phyloP scores from a whole-genome alignment of 2,329 filamentous ascomycete genomes.

The Aspergillus jensenii region DNA sequence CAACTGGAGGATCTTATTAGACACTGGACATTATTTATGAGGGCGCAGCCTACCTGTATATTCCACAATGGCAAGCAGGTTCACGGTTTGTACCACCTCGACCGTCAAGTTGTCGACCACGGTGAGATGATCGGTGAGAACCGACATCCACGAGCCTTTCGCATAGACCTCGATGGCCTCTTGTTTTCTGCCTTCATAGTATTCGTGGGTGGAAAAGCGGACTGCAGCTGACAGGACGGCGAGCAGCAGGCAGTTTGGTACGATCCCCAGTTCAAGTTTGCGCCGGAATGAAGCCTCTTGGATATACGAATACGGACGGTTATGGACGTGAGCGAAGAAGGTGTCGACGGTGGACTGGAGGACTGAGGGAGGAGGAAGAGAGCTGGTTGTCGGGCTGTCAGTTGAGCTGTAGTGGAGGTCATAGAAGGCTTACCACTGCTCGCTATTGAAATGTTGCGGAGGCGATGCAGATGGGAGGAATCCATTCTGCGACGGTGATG shows the following conservation, averaged over 20 bases:
- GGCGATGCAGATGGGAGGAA: not conserved
- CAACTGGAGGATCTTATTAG: slow-evolving; percentile 19
- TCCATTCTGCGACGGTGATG: not conserved
- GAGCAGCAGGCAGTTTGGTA: slow-evolving; percentile 32
- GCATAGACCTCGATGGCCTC: slow-evolving; percentile 30
- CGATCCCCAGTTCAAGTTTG: slow-evolving; percentile 19
- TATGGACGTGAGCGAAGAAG: slow-evolving; percentile 38
- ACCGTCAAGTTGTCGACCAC: slow-evolving; percentile 32
- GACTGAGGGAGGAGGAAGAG: slow-evolving; percentile 15
- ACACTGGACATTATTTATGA: not conserved
- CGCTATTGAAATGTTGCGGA: not conserved
- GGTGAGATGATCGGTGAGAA: slow-evolving; percentile 36
- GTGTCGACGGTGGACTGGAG: slow-evolving; percentile 22
- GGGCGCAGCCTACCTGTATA: slow-evolving; percentile 33
- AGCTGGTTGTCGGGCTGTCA: not conserved
- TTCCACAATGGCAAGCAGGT: slow-evolving; percentile 39
- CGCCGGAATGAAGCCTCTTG: slow-evolving; percentile 35
- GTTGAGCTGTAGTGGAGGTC: not conserved
- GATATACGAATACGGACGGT: slow-evolving; percentile 41
- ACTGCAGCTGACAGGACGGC: slow-evolving; percentile 34
- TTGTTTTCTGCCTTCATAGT: slow-evolving; percentile 22
- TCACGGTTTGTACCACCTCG: slow-evolving; percentile 38
- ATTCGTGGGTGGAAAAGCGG: slow-evolving; percentile 30
- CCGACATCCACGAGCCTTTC: slow-evolving; percentile 33
- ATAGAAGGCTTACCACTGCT: not conserved